These are phyloP conservation scores for Aspergillus intermedius DNA, from an alignment of 2,329 filamentous ascomycete species.

Conservation along the genomic window DNA sequence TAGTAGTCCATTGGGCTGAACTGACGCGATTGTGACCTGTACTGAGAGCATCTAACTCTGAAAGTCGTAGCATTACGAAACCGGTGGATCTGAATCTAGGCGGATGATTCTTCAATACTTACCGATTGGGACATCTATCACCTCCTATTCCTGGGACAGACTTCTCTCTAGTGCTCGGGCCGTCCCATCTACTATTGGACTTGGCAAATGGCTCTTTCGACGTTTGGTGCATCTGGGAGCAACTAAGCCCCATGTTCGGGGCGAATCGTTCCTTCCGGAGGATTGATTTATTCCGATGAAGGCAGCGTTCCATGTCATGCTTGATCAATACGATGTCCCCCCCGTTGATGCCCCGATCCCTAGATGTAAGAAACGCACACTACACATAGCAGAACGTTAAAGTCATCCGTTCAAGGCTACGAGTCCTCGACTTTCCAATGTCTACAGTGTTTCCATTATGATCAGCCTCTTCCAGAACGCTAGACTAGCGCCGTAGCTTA, in stretches of 20 bases:
- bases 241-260: neutral
- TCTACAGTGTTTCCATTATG: too few relatives aligned
- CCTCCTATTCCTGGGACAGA: neutral
- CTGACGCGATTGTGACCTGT: neutral
- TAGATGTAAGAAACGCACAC: too few relatives aligned
- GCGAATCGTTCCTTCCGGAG: neutral
- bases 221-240: neutral
- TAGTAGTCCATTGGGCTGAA: neutral
- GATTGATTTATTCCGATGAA: too few relatives aligned
- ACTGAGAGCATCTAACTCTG: neutral
- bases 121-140: neutral
- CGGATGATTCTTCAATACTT: neutral
- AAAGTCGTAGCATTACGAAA: neutral
- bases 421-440: too few relatives aligned
- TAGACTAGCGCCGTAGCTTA: neutral
- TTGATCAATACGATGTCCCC: too few relatives aligned
- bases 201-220: neutral
- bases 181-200: neutral
- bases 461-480: neutral
- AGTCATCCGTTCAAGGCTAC: too few relatives aligned
- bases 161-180: neutral
- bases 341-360: too few relatives aligned
- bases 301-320: too few relatives aligned
- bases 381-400: too few relatives aligned
- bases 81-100: neutral